Percentiles rank a stretch among this genome's conserved stretches.
Evolutionary conservation across 305 asterid genomes (phyloP).

Genomic region (Plantago coronopus): DNA sequence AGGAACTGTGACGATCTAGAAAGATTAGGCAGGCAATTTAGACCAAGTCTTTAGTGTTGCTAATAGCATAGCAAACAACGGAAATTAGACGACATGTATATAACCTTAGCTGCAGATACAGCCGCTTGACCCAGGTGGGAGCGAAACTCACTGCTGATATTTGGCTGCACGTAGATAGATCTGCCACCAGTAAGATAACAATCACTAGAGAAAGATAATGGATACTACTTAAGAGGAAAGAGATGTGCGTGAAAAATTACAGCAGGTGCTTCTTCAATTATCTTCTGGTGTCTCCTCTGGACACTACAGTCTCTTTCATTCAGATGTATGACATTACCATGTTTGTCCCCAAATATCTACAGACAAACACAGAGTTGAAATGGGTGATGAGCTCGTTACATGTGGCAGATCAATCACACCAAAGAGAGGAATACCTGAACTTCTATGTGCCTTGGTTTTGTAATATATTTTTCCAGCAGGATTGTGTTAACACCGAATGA

Average conservation of each 20-base stretch:
- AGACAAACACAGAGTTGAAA: constrained; percentile 25
- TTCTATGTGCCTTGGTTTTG: constrained; percentile 93
- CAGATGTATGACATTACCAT: constrained; percentile 79
- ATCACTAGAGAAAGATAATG: constrained; percentile 23
- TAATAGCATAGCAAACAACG: constrained; percentile 13
- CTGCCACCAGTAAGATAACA: constrained; percentile 26
- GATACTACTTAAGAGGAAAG: constrained; percentile 21
- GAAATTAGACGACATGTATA: constrained; percentile 16
- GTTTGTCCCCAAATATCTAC: constrained; percentile 91
- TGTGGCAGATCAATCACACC: constrained; percentile 17
- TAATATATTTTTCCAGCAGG: constrained; percentile 90
- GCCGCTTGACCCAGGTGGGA: constrained; percentile 90
- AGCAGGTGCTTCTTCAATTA: constrained; percentile 99
- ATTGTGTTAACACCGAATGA: constrained; percentile 85
- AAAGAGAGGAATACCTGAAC: constrained; percentile 65
- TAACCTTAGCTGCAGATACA: constrained; percentile 97
- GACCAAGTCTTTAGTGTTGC: no score
- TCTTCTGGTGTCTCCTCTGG: constrained; percentile 98
- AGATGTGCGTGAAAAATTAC: constrained; percentile 42
- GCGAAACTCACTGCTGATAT: constrained; percentile 58
- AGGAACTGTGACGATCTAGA: no score
- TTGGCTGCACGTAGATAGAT: constrained; percentile 63
- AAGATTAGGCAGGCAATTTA: not conserved
- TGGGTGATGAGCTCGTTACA: not conserved
- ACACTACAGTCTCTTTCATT: constrained; percentile 98